Base-by-base conservation (phyloP, 805 yeast species). In the Candida railenensis region DNA sequence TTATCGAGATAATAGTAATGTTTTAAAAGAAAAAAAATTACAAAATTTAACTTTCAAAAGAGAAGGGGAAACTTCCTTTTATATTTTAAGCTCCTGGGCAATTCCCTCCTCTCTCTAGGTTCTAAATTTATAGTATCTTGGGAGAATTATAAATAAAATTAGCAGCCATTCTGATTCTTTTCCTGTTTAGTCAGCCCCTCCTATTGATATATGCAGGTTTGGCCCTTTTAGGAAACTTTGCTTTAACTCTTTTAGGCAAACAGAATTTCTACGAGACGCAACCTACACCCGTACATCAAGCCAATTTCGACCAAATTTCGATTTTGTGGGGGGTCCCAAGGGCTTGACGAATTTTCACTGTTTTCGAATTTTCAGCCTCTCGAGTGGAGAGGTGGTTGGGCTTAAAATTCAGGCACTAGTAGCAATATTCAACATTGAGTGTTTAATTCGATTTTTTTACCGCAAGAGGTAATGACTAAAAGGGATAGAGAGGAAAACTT, bases 51-150 rank as follows among this genome's bases (percentile, higher is more conserved):
- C n/a, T n/a, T n/a, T n/a, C n/a, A 20, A 52, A 39, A 52, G 44
- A 53, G 53, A 52, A 39, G 37, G 52, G 37, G 4, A 44, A 42
- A 25, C 30, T 25, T 25, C 34, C 40, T 16, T 51, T 46, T 34
- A 49, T 46, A 43, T 48, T 20, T 21, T 49, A 39, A n/a, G 48
- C 25, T 14, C 48, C 45, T 43, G n/a, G n/a, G n/a, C n/a, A n/a
- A n/a, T n/a, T n/a, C n/a, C n/a, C n/a, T 46, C 47, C 51, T 48
- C 37, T 20, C 8, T 30, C 37, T 16, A 15, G 42, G 46, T n/a
- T 11, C 16, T 21, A 40, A 22, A 18, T 28, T 14, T 16, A 16
- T 42, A 33, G 50, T 40, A 25, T 43, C 48, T 48, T 45, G 41
- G 21, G 15, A 22, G 19, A 33, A 16, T 3, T 30, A 22, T 20